Conservation (phyloP, 1,284 basidiomycete species). For the Meira miltonrushii region DNA sequence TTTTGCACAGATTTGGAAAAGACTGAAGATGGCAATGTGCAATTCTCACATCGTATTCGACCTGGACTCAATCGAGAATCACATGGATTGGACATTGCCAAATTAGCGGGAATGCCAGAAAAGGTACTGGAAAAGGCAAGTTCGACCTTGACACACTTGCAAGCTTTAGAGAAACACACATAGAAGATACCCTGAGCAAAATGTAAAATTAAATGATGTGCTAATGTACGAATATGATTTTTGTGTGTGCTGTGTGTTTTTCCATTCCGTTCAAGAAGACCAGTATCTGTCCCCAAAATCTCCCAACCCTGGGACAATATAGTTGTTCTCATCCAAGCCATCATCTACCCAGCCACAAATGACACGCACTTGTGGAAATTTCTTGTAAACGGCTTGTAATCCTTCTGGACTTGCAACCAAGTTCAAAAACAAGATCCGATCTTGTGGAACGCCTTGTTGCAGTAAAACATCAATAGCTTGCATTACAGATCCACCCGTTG, state of each 20-base stretch:
- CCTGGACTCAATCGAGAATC: conserved; percentile 85
- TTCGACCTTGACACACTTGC: conserved; percentile 24
- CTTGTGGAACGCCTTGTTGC: conserved; percentile 69
- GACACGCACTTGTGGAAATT: conserved; percentile 75
- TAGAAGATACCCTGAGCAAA: no score
- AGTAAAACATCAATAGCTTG: conserved; percentile 92
- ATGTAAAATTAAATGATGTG: no score
- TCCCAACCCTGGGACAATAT: conserved; percentile 47
- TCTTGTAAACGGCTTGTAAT: conserved; percentile 71
- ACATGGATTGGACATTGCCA: conserved; percentile 85
- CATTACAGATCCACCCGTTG: conserved; percentile 94
- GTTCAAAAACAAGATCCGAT: conserved; percentile 93
- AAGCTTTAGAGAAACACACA: no score
- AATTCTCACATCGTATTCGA: conserved; percentile 74
- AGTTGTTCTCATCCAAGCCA: conserved; percentile 72
- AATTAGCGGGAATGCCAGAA: conserved; percentile 76
- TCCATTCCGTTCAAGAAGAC: no score
- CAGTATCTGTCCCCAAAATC: conserved; percentile 49
- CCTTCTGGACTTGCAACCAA: conserved; percentile 90
- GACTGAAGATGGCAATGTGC: conserved; percentile 61
- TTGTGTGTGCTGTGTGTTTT: no score
- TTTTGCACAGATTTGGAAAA: conserved; percentile 83
- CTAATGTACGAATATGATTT: no score
- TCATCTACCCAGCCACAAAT: conserved; percentile 94
- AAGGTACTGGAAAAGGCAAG: conserved; percentile 62